phyloP scores from a whole-genome alignment of 129 eudicot species.

The Centrapalus pauciflorus region DNA sequence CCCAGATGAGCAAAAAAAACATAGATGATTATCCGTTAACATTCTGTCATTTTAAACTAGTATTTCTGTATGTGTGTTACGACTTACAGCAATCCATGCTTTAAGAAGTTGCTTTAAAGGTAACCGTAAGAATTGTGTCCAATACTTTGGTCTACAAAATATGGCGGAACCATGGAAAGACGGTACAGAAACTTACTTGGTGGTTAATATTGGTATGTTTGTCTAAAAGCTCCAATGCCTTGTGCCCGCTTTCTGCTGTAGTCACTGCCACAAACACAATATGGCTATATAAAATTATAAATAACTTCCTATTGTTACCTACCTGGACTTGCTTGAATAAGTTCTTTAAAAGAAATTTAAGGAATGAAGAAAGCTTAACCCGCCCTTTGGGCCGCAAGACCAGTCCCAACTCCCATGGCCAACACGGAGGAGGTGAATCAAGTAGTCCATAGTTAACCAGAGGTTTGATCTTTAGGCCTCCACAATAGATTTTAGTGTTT shows the following conservation, averaged over 20 bases:
- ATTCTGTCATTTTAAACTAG: neutral
- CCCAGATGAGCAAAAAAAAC: slow-evolving; percentile 6
- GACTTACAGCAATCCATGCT: neutral
- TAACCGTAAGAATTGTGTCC: neutral
- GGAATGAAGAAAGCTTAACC: no score
- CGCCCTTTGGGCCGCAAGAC: no score
- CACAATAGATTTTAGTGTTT: no score
- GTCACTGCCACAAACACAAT: slow-evolving; percentile 40
- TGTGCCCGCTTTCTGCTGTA: slow-evolving; percentile 54
- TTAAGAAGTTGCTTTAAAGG: neutral
- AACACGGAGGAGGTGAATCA: no score
- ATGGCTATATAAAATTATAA: neutral
- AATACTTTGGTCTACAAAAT: neutral
- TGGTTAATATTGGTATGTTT: slow-evolving; percentile 21
- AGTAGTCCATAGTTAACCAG: no score
- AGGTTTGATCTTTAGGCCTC: no score
- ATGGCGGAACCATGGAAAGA: neutral
- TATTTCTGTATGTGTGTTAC: neutral
- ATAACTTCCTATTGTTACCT: neutral
- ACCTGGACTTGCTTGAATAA: neutral
- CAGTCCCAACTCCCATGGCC: no score
- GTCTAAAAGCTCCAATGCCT: slow-evolving; percentile 54
- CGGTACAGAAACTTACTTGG: slow-evolving; percentile 16
- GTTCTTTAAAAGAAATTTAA: no score
- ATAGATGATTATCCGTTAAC: neutral